These are phyloP conservation scores for Pseudogymnoascus sp. DNA, from an alignment of 2,329 filamentous ascomycete genomes.

Conservation along the genomic window DNA sequence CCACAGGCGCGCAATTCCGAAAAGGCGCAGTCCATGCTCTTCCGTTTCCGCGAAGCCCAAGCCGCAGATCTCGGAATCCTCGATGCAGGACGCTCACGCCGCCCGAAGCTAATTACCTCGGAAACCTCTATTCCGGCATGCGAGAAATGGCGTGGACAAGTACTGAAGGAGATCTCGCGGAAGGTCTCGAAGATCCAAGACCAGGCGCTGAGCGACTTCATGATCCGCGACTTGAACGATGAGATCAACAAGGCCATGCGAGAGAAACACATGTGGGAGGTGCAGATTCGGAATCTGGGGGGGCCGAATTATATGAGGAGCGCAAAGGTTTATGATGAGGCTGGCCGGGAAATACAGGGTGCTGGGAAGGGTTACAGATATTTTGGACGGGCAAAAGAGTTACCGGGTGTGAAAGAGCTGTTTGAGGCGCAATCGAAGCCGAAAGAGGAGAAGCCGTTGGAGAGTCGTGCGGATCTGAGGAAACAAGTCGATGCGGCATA, in stretches of 20 bases:
- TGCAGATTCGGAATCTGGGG: slow-evolving; percentile 90
- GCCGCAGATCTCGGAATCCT: slow-evolving; percentile 93
- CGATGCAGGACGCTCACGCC: slow-evolving; percentile 80
- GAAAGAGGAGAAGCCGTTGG: slow-evolving; percentile 53
- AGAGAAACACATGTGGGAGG: slow-evolving; percentile 98
- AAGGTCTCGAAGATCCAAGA: slow-evolving; percentile 97
- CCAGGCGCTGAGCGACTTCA: slow-evolving; percentile 81
- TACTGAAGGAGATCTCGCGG: slow-evolving; percentile 92
- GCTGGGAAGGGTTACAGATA: slow-evolving; percentile 90
- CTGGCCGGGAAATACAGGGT: slow-evolving; percentile 47
- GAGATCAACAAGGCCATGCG: slow-evolving; percentile 99
- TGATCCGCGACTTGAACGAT: slow-evolving; percentile 96
- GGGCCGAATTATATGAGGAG: slow-evolving; percentile 47
- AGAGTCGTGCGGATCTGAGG: slow-evolving; percentile 58
- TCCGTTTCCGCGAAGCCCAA: slow-evolving; percentile 97
- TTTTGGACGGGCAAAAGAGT: slow-evolving; percentile 80
- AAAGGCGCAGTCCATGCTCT: slow-evolving; percentile 99
- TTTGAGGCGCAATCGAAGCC: slow-evolving; percentile 67
- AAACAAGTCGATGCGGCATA: slow-evolving; percentile 85
- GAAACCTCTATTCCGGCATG: slow-evolving; percentile 76
- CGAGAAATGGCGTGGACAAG: slow-evolving; percentile 97
- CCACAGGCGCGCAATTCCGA: slow-evolving; percentile 85
- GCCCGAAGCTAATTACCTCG: slow-evolving; percentile 83
- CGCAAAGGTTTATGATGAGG: slow-evolving; percentile 45
- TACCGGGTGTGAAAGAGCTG: slow-evolving; percentile 93